Conservation (phyloP, 768 basidiomycete species). For the Hypholoma sublateritium region DNA sequence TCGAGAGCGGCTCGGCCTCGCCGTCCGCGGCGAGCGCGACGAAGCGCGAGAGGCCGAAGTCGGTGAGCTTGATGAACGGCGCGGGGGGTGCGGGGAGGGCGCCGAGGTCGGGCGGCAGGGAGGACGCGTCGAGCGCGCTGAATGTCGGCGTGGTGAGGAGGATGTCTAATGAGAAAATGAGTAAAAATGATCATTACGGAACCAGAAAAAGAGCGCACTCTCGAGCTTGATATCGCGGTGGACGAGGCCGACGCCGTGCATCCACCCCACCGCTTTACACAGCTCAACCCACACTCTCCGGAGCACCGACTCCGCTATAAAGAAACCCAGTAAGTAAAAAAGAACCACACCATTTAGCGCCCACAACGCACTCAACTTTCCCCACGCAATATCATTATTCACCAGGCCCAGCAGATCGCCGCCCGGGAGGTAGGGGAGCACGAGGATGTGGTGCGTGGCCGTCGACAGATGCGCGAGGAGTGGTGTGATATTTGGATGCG, state of each 20-base stretch:
- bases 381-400: conserved; percentile 51
- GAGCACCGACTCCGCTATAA: conserved; percentile 49
- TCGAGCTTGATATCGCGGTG: conserved; percentile 93
- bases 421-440: conserved; percentile 73
- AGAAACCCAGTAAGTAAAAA: conserved; percentile 1
- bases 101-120: conserved; percentile 25
- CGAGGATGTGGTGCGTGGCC: conserved; percentile 70
- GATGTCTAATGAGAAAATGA: conserved; percentile 51
- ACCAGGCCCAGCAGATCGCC: conserved; percentile 83
- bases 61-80: conserved; percentile 79
- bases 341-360: neutral
- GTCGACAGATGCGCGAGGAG: conserved; percentile 73
- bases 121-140: conserved; percentile 18
- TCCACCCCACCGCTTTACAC: conserved; percentile 78
- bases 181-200: conserved; percentile 1
- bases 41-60: conserved; percentile 89
- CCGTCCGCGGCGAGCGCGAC: conserved; percentile 55
- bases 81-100: conserved; percentile 39
- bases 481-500: conserved; percentile 77
- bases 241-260: conserved; percentile 83
- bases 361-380: conserved; percentile 30
- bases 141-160: conserved; percentile 56
- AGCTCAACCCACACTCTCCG: conserved; percentile 77
- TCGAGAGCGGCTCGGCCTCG: conserved; percentile 51
- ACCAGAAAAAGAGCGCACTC: conserved; percentile 41